phyloP scores from a whole-genome alignment of 75 land plant genomes.

The Cupressus sempervirens region DNA sequence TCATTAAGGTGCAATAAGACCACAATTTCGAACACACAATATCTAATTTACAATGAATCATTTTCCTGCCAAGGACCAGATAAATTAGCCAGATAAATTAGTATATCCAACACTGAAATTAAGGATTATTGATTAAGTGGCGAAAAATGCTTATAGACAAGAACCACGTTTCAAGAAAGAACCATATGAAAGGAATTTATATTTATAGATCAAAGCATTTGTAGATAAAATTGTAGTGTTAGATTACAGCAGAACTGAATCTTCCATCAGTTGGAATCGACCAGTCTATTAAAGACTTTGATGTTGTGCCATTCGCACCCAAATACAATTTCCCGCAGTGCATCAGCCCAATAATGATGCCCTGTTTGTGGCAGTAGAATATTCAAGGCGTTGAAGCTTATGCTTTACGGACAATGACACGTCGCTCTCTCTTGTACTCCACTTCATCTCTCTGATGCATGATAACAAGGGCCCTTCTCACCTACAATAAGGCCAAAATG shows the following conservation, averaged over 20 bases:
- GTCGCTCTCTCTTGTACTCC: conserved; percentile 82
- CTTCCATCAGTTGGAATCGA: neutral
- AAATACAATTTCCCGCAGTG: neutral
- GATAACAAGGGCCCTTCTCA: conserved; percentile 83
- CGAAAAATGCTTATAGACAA: neutral
- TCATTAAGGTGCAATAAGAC: neutral
- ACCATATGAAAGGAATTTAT: neutral
- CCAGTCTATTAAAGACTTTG: neutral
- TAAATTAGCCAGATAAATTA: neutral
- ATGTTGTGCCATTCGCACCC: neutral
- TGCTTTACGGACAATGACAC: conserved; percentile 74
- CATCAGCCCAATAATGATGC: neutral
- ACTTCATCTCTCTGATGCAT: conserved; percentile 95
- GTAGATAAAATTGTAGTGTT: neutral
- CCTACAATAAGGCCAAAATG: conserved; percentile 31
- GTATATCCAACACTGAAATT: neutral
- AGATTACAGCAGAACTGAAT: neutral
- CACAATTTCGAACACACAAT: neutral
- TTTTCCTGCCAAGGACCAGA: neutral
- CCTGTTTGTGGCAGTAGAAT: neutral
- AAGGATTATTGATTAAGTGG: neutral
- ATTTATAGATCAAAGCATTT: neutral
- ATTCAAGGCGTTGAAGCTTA: conserved; percentile 11
- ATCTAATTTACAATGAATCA: neutral
- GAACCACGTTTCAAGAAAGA: neutral